Percentiles rank a stretch among this genome's conserved stretches.
Evolutionary conservation across 2,329 filamentous ascomycete species (phyloP).

Genomic region (Ophiocordyceps sinensis): DNA sequence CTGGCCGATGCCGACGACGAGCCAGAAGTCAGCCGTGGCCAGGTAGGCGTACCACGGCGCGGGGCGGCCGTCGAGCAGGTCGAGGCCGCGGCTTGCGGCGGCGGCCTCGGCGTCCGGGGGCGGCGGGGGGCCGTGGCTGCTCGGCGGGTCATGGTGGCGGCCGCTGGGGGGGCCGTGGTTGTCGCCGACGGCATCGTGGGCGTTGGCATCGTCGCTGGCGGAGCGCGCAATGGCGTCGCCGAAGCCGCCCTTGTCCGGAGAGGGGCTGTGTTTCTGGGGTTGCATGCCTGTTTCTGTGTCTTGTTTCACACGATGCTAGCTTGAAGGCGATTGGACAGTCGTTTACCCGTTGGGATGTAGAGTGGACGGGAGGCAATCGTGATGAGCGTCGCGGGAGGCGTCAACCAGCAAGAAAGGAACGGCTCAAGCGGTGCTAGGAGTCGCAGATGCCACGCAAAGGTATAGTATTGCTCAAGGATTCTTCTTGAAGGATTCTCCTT

Average conservation of each 20-base stretch:
- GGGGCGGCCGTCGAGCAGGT: constrained; percentile 37
- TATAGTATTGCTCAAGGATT: no score
- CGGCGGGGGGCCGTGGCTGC: not conserved
- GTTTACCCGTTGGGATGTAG: no score
- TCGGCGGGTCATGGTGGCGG: not conserved
- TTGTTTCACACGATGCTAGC: not conserved
- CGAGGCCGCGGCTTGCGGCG: constrained; percentile 34
- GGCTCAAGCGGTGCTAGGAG: no score
- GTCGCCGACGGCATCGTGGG: not conserved
- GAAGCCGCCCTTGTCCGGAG: not conserved
- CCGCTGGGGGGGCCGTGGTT: no score
- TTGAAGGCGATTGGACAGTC: no score
- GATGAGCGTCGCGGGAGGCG: not conserved
- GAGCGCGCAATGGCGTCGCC: not conserved
- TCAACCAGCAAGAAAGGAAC: no score
- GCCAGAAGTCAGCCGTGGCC: constrained; percentile 74
- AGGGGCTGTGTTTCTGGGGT: not conserved
- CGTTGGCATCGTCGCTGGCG: not conserved
- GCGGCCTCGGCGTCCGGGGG: constrained; percentile 10
- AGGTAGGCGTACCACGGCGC: constrained; percentile 60
- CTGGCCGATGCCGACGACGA: constrained; percentile 69
- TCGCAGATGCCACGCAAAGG: no score
- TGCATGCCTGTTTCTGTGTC: not conserved
- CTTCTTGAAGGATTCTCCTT: no score
- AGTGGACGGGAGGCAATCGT: no score